Conservation (phyloP, 2,329 filamentous ascomycete species). For the Albifimbria verrucaria region DNA sequence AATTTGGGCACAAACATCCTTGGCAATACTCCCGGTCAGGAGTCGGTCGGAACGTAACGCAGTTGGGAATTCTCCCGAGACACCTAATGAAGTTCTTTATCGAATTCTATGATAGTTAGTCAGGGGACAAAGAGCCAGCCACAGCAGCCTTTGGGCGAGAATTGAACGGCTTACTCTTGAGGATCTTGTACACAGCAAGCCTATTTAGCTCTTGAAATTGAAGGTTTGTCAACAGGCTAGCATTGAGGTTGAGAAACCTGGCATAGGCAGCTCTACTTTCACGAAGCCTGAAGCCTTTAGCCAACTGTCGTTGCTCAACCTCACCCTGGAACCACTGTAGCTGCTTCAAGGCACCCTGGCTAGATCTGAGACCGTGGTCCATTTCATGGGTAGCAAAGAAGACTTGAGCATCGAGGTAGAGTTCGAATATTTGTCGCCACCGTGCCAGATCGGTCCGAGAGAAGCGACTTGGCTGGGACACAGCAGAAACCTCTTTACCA, state of each 20-base stretch:
- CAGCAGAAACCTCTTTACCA: slow-evolving; percentile 59
- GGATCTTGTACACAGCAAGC: slow-evolving; percentile 73
- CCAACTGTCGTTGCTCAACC: slow-evolving; percentile 57
- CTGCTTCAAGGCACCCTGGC: slow-evolving; percentile 62
- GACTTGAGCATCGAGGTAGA: slow-evolving; percentile 75
- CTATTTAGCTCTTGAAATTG: slow-evolving; percentile 84
- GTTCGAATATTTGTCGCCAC: slow-evolving; percentile 79
- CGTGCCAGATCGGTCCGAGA: slow-evolving; percentile 65
- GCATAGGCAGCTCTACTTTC: slow-evolving; percentile 63
- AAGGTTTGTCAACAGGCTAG: slow-evolving; percentile 71
- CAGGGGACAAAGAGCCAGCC: too few relatives aligned
- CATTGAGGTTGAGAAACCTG: slow-evolving; percentile 70
- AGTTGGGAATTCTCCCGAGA: slow-evolving; percentile 59
- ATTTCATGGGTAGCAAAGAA: slow-evolving; percentile 78
- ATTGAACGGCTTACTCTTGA: slow-evolving; percentile 62
- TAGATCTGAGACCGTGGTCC: slow-evolving; percentile 65
- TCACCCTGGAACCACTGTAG: slow-evolving; percentile 71
- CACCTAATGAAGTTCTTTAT: slow-evolving; percentile 78
- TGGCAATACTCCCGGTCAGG: slow-evolving; percentile 66
- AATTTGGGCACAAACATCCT: slow-evolving; percentile 72
- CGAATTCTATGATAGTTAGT: slow-evolving; percentile 61
- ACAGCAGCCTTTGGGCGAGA: background rate
- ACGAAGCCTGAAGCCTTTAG: slow-evolving; percentile 60
- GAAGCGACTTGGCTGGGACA: slow-evolving; percentile 62
- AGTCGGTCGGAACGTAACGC: slow-evolving; percentile 57